These are phyloP conservation scores for Suillus hirtellus DNA, from an alignment of 768 basidiomycete species.

Conservation along the genomic window DNA sequence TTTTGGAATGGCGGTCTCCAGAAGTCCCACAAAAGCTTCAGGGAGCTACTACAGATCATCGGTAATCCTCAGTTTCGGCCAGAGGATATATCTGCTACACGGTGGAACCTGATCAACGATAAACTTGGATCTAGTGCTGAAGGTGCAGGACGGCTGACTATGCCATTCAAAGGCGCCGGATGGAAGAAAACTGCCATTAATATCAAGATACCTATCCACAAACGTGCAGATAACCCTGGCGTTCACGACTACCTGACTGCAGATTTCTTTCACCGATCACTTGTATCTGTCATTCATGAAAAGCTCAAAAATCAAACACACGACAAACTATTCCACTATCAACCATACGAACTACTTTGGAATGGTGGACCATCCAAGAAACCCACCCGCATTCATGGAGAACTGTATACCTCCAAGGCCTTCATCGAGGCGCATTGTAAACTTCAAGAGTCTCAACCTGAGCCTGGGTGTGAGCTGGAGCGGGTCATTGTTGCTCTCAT, in stretches of 20 bases:
- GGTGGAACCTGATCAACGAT: constrained; percentile 2
- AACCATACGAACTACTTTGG: constrained; percentile 23
- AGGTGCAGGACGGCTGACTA: neutral
- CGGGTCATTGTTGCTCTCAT: constrained; percentile 23
- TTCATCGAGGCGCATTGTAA: constrained; percentile 21
- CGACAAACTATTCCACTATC: constrained; percentile 19
- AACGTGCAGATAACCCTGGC: constrained; percentile 4
- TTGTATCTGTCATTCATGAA: constrained; percentile 17
- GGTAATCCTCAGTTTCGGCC: constrained; percentile 5
- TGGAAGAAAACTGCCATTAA: constrained; percentile 16
- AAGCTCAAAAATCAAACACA: constrained; percentile 16
- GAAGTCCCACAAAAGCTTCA: constrained; percentile 22
- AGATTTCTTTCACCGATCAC: constrained; percentile 16
- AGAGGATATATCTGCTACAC: neutral
- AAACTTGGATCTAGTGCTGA: constrained; percentile 3
- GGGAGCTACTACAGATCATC: constrained; percentile 15
- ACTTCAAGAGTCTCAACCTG: constrained; percentile 18
- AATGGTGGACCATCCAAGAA: neutral
- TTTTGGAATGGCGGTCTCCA: constrained; percentile 21
- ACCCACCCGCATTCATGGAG: constrained; percentile 17
- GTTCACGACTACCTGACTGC: constrained; percentile 1
- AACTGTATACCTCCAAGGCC: constrained; percentile 21
- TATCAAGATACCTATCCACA: constrained; percentile 16
- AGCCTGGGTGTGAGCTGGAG: constrained; percentile 18
- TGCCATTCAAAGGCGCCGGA: constrained; percentile 15